Evolutionary conservation across 108 stramenopile species (phyloP).

Genomic region (Fragilariopsis cylindrus): DNA sequence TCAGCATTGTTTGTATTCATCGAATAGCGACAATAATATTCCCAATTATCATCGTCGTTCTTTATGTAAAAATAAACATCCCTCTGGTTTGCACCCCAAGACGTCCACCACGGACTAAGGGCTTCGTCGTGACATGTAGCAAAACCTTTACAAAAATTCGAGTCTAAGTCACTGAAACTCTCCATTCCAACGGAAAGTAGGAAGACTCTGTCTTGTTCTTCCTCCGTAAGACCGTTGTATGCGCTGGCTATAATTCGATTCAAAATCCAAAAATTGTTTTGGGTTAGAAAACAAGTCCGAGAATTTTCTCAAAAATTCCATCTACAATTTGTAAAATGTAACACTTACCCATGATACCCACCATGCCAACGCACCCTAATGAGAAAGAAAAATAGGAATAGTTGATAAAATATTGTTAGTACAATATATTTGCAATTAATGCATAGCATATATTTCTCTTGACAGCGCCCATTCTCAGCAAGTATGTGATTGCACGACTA

Average conservation of each 20-base stretch:
- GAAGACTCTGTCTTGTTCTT: conserved; percentile 9
- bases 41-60: conserved; percentile 4
- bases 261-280: neutral
- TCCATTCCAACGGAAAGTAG: conserved; percentile 12
- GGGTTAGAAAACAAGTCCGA: no score
- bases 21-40: conserved; percentile 16
- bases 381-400: neutral
- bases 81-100: conserved; percentile 4
- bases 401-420: no score
- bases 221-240: conserved; percentile 10
- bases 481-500: neutral
- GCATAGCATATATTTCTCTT: no score
- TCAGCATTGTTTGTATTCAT: conserved; percentile 6
- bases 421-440: no score
- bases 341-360: neutral
- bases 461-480: no score
- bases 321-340: no score
- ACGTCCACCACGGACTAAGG: conserved; percentile 8
- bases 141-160: conserved; percentile 18
- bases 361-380: conserved; percentile 17
- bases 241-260: conserved; percentile 1
- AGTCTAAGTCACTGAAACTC: neutral
- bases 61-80: conserved; percentile 12
- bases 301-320: no score
- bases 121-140: conserved; percentile 1